Evolutionary conservation across 257 asterid species (phyloP).

Genomic region (Sherardia arvensis): DNA sequence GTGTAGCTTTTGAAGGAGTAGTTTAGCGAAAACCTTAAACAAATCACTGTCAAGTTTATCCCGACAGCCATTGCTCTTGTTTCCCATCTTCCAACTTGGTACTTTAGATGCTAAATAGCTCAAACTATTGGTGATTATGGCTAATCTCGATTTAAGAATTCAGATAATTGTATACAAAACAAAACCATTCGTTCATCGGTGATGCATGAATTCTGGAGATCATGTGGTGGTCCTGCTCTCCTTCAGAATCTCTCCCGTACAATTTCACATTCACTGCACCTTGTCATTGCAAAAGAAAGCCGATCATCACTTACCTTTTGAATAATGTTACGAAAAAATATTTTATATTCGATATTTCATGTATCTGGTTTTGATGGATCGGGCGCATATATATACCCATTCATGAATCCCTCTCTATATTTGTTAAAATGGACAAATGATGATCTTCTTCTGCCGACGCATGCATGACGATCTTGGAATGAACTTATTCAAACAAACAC

Average conservation of each 20-base stretch:
- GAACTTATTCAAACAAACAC: no score
- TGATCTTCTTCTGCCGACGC: no score
- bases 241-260: background rate
- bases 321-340: no score
- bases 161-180: no score
- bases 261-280: conserved; percentile 3
- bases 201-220: background rate
- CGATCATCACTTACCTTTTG: background rate
- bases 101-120: conserved; percentile 18
- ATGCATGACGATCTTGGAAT: no score
- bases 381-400: no score
- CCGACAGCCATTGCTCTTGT: conserved; percentile 40
- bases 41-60: conserved; percentile 36
- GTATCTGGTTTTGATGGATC: no score
- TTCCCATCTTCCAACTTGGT: conserved; percentile 49
- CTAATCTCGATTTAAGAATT: conserved; percentile 10
- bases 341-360: no score
- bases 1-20: conserved; percentile 19
- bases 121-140: conserved; percentile 21
- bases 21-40: conserved; percentile 14
- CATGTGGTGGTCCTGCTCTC: conserved; percentile 5
- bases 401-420: no score
- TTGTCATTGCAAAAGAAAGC: background rate
- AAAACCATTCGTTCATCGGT: background rate
- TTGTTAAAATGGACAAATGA: no score